Evolutionary conservation across 148 eudicot genomes (phyloP).

Genomic region (Fallopia convolvulus): DNA sequence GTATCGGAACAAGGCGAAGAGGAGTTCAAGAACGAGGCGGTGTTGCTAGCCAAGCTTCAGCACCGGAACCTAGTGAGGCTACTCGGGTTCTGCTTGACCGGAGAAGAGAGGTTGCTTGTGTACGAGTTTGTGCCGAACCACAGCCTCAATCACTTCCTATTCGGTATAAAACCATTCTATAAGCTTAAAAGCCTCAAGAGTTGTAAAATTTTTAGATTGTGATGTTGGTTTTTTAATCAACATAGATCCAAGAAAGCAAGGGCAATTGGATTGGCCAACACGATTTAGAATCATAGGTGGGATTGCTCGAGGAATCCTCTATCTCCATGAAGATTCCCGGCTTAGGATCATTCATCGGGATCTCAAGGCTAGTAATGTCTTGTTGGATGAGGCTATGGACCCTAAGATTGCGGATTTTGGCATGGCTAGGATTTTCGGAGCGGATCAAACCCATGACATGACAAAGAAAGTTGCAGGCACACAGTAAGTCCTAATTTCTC

Average conservation of each 20-base stretch:
- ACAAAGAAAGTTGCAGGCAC: conserved; percentile 35
- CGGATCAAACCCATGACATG: conserved; percentile 26
- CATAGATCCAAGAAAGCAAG: conserved; percentile 21
- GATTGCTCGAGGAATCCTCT: conserved; percentile 36
- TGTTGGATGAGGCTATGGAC: conserved; percentile 31
- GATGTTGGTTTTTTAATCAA: neutral
- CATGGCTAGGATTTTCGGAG: conserved; percentile 31
- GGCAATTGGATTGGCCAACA: conserved; percentile 26
- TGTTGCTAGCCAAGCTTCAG: conserved; percentile 31
- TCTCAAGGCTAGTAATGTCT: conserved; percentile 33
- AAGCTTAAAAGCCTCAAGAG: neutral
- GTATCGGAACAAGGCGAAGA: conserved; percentile 26
- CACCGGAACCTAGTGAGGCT: conserved; percentile 31
- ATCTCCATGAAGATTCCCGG: conserved; percentile 45
- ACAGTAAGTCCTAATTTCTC: conserved; percentile 17
- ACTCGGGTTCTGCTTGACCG: conserved; percentile 28
- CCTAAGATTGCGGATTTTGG: conserved; percentile 36
- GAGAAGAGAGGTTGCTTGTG: conserved; percentile 36
- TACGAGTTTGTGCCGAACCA: conserved; percentile 35
- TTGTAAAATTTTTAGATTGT: neutral
- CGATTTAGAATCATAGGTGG: conserved; percentile 37
- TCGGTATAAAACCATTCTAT: neutral
- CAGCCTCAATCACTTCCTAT: conserved; percentile 27
- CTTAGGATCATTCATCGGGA: conserved; percentile 37
- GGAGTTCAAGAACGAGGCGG: conserved; percentile 44